Percentiles rank a stretch among this genome's conserved stretches.
Conservation (phyloP, 176 grass and related monocot species). For the Metroxylon sagu region DNA sequence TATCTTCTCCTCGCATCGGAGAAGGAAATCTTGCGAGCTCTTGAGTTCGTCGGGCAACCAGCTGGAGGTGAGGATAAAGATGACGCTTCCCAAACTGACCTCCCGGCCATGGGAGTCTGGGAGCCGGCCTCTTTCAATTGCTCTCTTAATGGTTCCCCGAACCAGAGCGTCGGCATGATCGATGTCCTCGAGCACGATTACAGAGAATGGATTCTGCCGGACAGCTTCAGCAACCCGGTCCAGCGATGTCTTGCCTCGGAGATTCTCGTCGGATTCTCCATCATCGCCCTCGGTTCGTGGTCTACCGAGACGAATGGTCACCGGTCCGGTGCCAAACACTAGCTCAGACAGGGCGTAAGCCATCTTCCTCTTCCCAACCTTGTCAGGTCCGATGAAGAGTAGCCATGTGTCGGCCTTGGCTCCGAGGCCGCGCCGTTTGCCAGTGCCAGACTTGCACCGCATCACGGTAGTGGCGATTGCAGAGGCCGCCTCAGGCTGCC, state of each 20-base stretch:
- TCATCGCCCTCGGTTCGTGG: neutral
- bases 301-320: constrained; percentile 28
- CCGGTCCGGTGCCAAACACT: constrained; percentile 26
- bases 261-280: constrained; percentile 20
- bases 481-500: constrained; percentile 59
- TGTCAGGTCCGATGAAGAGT: constrained; percentile 47
- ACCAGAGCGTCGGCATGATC: constrained; percentile 45
- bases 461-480: constrained; percentile 28
- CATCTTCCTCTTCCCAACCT: constrained; percentile 66
- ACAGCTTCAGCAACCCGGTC: constrained; percentile 48
- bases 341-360: constrained; percentile 43
- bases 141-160: constrained; percentile 26
- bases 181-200: constrained; percentile 64
- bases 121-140: constrained; percentile 50
- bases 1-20: constrained; percentile 5
- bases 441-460: constrained; percentile 16
- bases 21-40: constrained; percentile 5
- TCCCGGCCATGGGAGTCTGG: constrained; percentile 53
- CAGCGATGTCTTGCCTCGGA: constrained; percentile 37
- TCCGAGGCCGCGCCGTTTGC: constrained; percentile 17
- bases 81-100: constrained; percentile 35
- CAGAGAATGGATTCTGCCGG: constrained; percentile 38
- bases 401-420: constrained; percentile 45
- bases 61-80: constrained; percentile 45
- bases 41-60: constrained; percentile 21